Evolutionary conservation across 2,329 filamentous ascomycete genomes (phyloP).

Genomic region (Colletotrichum musicola): DNA sequence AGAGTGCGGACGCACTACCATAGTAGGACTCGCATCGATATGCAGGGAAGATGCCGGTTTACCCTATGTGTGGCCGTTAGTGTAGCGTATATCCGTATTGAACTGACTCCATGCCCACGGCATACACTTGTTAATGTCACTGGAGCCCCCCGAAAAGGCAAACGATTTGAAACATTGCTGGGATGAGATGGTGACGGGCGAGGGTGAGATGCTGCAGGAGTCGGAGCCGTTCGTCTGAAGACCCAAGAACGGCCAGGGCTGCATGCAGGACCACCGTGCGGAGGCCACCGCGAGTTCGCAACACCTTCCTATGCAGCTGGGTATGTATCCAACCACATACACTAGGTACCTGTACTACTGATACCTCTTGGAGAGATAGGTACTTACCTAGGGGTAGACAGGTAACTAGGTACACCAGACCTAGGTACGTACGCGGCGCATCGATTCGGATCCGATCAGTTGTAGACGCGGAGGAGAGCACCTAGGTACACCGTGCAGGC

Average conservation of each 20-base stretch:
- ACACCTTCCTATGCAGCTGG: neutral
- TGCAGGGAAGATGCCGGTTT: too few relatives aligned
- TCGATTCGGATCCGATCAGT: constrained; percentile 24
- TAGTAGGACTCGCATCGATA: too few relatives aligned
- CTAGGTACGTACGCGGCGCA: neutral
- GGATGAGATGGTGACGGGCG: constrained; percentile 8
- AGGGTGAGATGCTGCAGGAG: constrained; percentile 7
- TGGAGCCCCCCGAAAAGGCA: constrained; percentile 5
- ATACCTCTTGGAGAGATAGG: too few relatives aligned
- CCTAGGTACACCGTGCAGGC: too few relatives aligned
- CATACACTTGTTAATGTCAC: neutral
- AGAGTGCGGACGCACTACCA: too few relatives aligned
- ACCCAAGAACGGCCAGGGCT: constrained; percentile 11
- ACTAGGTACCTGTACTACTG: too few relatives aligned
- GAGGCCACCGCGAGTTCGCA: neutral
- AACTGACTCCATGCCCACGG: too few relatives aligned
- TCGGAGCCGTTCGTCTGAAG: constrained; percentile 14
- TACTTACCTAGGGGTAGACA: neutral
- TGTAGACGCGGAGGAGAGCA: constrained; percentile 5
- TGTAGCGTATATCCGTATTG: too few relatives aligned
- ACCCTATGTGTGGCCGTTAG: too few relatives aligned
- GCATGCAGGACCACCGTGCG: constrained; percentile 10
- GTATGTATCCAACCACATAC: too few relatives aligned
- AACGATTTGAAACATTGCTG: constrained; percentile 14
- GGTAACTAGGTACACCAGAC: neutral